These are phyloP conservation scores for Catunica adiposa DNA, from an alignment of 2,329 filamentous ascomycete species.

Conservation along the genomic window DNA sequence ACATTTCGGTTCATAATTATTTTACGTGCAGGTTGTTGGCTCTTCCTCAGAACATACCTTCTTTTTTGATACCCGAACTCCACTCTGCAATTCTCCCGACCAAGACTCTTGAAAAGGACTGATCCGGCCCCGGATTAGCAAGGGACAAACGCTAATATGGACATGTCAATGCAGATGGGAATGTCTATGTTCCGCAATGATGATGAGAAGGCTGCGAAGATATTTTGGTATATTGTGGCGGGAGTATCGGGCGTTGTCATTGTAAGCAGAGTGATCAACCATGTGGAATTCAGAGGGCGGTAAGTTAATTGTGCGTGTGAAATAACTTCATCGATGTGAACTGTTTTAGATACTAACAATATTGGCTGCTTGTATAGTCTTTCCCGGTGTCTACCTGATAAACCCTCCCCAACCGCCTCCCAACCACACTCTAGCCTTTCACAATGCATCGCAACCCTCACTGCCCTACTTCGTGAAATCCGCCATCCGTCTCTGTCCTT, in stretches of 20 bases:
- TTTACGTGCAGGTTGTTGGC: no score
- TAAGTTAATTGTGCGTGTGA: slow-evolving; percentile 17
- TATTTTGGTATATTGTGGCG: slow-evolving; percentile 43
- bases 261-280: slow-evolving; percentile 27
- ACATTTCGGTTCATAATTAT: no score
- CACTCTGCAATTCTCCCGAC: background rate
- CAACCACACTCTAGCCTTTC: slow-evolving; percentile 30
- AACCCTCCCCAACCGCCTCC: slow-evolving; percentile 30
- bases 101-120: background rate
- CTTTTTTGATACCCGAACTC: background rate
- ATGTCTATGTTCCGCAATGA: slow-evolving; percentile 23
- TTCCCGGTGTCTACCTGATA: slow-evolving; percentile 19
- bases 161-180: background rate
- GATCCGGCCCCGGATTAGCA: no score
- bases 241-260: slow-evolving; percentile 29
- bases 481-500: slow-evolving; percentile 39
- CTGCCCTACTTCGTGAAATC: slow-evolving; percentile 39
- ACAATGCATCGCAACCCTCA: slow-evolving; percentile 41
- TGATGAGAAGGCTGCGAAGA: slow-evolving; percentile 32
- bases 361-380: background rate
- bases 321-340: no score
- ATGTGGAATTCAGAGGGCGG: slow-evolving; percentile 27
- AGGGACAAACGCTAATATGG: background rate
- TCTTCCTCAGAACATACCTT: no score
- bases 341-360: no score